phyloP scores from a whole-genome alignment of 2,329 filamentous ascomycete genomes.

The Herpotrichia juniperi region DNA sequence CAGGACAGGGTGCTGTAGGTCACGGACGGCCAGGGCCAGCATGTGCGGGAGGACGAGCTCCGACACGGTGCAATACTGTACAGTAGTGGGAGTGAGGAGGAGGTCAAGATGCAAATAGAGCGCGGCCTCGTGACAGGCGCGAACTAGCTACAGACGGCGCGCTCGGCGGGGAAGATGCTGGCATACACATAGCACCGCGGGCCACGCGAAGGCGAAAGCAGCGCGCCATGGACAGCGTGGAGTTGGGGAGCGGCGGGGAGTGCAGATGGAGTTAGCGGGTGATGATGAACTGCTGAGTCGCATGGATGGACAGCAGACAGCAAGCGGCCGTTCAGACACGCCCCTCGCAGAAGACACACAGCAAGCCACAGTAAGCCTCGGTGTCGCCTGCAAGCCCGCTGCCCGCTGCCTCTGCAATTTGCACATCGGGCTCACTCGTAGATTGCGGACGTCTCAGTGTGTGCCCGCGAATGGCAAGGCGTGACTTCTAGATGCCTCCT shows the following conservation, averaged over 20 bases:
- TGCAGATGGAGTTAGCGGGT: slow-evolving; percentile 1
- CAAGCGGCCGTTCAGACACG: background rate
- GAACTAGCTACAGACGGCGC: slow-evolving; percentile 29
- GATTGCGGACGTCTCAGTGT: slow-evolving; percentile 21
- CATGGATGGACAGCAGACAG: background rate
- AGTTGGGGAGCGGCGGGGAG: background rate
- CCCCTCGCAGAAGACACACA: background rate
- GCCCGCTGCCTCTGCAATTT: slow-evolving; percentile 18
- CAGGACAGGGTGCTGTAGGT: too few species aligned
- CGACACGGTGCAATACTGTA: slow-evolving; percentile 29
- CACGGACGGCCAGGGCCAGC: slow-evolving; percentile 36
- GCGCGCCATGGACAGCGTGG: background rate
- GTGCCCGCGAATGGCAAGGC: slow-evolving; percentile 15
- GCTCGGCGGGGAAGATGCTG: slow-evolving; percentile 11
- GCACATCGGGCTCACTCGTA: slow-evolving; percentile 20
- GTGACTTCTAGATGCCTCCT: slow-evolving; percentile 25
- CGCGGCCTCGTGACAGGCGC: slow-evolving; percentile 38
- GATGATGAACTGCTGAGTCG: slow-evolving; percentile 1
- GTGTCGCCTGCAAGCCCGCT: background rate
- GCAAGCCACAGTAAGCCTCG: slow-evolving; percentile 3
- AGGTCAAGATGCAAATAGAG: background rate
- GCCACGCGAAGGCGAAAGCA: slow-evolving; percentile 1
- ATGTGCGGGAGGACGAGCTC: slow-evolving; percentile 39
- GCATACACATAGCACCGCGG: background rate
- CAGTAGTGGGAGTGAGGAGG: background rate